A percentile compares a stretch with the other conserved stretches of the same genome.
Conservation (phyloP, 2,329 filamentous ascomycete species). For the Zopfia rhizophila region DNA sequence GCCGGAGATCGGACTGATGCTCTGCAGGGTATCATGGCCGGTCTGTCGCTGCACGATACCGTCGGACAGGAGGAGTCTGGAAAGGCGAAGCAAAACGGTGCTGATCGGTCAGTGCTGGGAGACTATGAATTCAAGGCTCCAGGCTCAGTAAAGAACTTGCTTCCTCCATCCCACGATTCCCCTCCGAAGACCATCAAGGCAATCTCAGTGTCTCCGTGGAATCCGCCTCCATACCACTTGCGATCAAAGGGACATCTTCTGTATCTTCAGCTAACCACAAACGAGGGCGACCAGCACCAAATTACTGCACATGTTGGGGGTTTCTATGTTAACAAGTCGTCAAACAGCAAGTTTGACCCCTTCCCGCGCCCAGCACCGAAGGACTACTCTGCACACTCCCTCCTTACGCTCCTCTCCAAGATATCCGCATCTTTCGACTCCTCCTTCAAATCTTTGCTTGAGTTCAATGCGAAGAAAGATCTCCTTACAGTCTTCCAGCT, state of each 20-base stretch:
- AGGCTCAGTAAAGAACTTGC: constrained; percentile 74
- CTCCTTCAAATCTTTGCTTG: constrained; percentile 81
- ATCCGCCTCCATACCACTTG: constrained; percentile 91
- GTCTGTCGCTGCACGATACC: constrained; percentile 85
- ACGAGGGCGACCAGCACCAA: constrained; percentile 93
- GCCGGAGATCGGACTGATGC: constrained; percentile 88
- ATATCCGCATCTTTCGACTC: constrained; percentile 85
- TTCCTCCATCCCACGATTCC: constrained; percentile 72
- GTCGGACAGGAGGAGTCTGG: constrained; percentile 62
- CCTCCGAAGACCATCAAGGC: constrained; percentile 92
- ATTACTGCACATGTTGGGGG: constrained; percentile 93
- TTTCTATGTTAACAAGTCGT: constrained; percentile 97
- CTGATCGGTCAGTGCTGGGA: constrained; percentile 58
- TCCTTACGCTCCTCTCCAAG: constrained; percentile 80
- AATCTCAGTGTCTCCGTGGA: constrained; percentile 91
- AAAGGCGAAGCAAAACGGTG: constrained; percentile 41
- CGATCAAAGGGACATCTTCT: constrained; percentile 92
- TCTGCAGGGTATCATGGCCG: constrained; percentile 85
- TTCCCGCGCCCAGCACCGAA: constrained; percentile 83
- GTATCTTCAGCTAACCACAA: constrained; percentile 88
- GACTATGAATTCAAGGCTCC: constrained; percentile 81
- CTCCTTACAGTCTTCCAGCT: constrained; percentile 94
- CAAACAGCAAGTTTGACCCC: constrained; percentile 94
- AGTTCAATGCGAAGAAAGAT: constrained; percentile 85
- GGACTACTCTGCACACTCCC: constrained; percentile 81